Conservation (phyloP, 495 filamentous ascomycete genomes). For the Halenospora varia region DNA sequence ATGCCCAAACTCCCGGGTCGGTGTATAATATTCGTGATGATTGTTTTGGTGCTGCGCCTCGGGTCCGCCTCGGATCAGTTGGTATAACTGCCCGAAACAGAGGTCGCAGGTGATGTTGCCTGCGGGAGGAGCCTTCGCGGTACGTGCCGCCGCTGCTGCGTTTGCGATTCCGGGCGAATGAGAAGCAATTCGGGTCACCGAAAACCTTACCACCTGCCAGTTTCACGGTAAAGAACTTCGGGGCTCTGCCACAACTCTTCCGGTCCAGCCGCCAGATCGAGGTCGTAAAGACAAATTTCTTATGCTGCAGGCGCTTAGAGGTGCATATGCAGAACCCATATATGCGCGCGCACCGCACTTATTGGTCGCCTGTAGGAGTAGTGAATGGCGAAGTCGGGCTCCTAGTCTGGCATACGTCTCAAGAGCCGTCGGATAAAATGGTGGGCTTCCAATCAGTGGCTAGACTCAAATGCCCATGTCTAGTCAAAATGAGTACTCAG, state of each 20-base stretch:
- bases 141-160: not conserved
- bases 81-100: not conserved
- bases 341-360: constrained; percentile 3
- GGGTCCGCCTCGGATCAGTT: not conserved
- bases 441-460: too few species aligned
- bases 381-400: too few species aligned
- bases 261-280: not conserved
- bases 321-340: constrained; percentile 4
- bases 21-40: not conserved
- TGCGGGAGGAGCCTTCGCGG: not conserved
- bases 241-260: not conserved
- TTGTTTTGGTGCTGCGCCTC: not conserved
- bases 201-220: not conserved
- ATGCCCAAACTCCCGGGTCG: not conserved
- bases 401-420: too few species aligned
- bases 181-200: not conserved
- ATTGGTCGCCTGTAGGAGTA: too few species aligned
- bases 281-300: not conserved
- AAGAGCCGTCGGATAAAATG: too few species aligned
- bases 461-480: not conserved
- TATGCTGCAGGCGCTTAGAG: constrained; percentile 9
- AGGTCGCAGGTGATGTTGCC: too few species aligned
- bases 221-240: not conserved
- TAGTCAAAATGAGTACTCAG: not conserved
- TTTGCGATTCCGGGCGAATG: not conserved